Conservation (phyloP, 176 grass and related monocot genomes). For the Cenchrus purpureus region DNA sequence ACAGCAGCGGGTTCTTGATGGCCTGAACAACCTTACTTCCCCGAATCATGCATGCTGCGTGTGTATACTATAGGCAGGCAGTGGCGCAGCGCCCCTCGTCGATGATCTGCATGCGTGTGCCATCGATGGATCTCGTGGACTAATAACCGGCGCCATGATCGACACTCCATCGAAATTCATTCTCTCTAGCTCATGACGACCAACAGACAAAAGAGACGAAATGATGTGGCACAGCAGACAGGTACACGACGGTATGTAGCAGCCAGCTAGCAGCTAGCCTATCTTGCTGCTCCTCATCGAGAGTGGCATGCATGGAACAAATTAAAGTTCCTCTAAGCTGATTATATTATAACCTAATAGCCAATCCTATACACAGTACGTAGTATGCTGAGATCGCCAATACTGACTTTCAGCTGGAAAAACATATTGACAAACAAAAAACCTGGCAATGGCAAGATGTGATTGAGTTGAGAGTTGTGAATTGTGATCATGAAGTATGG, state of each 20-base stretch:
- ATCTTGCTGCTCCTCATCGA: background rate
- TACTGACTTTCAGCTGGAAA: too few relatives aligned
- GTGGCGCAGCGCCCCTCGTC: background rate
- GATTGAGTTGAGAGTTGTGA: too few relatives aligned
- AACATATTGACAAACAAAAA: too few relatives aligned
- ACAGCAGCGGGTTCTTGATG: slow-evolving; percentile 1
- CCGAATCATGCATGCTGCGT: slow-evolving; percentile 37
- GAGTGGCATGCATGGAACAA: background rate
- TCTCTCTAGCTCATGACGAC: background rate
- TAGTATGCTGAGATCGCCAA: too few relatives aligned
- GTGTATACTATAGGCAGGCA: background rate
- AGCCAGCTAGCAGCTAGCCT: background rate
- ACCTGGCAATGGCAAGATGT: too few relatives aligned
- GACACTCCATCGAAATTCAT: slow-evolving; percentile 20
- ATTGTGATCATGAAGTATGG: background rate
- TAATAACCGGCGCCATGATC: slow-evolving; percentile 62
- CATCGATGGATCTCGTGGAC: slow-evolving; percentile 57
- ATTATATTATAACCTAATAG: background rate
- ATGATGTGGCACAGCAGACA: slow-evolving; percentile 45
- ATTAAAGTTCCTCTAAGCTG: background rate
- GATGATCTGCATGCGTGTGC: slow-evolving; percentile 22
- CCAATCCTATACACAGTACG: too few relatives aligned
- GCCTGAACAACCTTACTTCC: background rate
- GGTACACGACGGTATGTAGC: background rate
- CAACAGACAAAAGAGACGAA: slow-evolving; percentile 28